Conservation (phyloP, 208 protist genomes). For the Borovskyia barvae region DNA sequence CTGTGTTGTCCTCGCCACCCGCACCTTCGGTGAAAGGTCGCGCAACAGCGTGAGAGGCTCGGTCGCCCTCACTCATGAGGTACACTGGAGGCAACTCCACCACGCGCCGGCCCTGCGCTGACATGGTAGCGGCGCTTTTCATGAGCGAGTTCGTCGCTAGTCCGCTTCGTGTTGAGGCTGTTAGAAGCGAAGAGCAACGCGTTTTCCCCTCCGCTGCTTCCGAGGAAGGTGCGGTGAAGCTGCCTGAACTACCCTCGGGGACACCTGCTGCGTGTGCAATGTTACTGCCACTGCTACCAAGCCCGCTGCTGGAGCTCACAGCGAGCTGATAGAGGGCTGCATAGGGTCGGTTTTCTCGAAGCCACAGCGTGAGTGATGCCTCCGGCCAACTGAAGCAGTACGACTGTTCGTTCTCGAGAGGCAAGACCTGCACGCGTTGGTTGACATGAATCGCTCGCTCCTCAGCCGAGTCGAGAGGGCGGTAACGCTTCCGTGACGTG, state of each 20-base stretch:
- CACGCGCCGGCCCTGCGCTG: conserved; percentile 5
- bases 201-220: background rate
- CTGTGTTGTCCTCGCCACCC: too few relatives aligned
- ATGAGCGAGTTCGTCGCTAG: too few relatives aligned
- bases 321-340: conserved; percentile 21
- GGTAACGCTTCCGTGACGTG: conserved; percentile 59
- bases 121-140: too few relatives aligned
- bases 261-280: background rate
- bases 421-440: conserved; percentile 42
- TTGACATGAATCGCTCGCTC: conserved; percentile 51
- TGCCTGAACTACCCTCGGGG: background rate
- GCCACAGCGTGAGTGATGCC: conserved; percentile 32
- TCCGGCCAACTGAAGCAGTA: conserved; percentile 89
- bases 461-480: conserved; percentile 77
- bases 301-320: background rate
- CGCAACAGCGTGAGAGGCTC: too few relatives aligned
- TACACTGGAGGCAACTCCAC: background rate
- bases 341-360: conserved; percentile 14
- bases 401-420: conserved; percentile 66
- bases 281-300: background rate
- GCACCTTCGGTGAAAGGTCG: too few relatives aligned
- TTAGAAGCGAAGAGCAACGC: too few relatives aligned
- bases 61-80: background rate
- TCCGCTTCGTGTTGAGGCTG: too few relatives aligned
- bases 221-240: background rate